Percentiles rank a stretch among this genome's conserved stretches.
These are phyloP conservation scores for Ophiobolus disseminans DNA, from an alignment of 2,329 filamentous ascomycete genomes.

Conservation along the genomic window DNA sequence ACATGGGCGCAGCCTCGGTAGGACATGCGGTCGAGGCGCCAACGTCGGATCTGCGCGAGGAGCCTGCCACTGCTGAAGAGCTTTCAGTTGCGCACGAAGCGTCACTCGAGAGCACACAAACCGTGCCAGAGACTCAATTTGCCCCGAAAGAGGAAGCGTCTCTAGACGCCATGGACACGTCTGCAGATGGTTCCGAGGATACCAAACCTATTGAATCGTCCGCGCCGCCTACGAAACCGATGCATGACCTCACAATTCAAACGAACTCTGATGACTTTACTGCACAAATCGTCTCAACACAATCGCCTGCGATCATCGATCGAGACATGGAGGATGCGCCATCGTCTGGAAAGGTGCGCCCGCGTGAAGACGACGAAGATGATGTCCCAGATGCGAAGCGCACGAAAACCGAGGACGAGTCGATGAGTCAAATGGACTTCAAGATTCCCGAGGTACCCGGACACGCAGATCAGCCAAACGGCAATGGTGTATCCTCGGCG, in stretches of 20 bases:
- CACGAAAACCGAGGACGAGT: conserved; percentile 69
- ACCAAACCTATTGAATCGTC: conserved; percentile 17
- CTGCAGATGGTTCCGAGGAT: conserved; percentile 22
- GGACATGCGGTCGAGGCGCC: conserved; percentile 52
- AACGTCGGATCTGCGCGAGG: conserved; percentile 46
- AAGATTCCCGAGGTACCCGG: conserved; percentile 54
- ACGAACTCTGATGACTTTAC: conserved; percentile 24
- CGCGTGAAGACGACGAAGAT: conserved; percentile 66
- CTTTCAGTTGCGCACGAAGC: conserved; percentile 23
- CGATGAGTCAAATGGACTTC: conserved; percentile 47
- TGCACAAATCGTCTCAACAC: conserved; percentile 20
- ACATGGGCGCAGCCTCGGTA: conserved; percentile 36
- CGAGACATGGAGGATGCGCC: conserved; percentile 50
- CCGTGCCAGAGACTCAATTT: conserved; percentile 41
- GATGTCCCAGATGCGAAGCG: conserved; percentile 75
- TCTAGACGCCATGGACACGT: conserved; percentile 39
- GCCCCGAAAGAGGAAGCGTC: conserved; percentile 15
- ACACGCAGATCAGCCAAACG: conserved; percentile 39
- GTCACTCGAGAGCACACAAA: conserved; percentile 35
- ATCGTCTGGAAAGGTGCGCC: conserved; percentile 62
- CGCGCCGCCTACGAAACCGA: conserved; percentile 40
- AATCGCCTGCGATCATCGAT: conserved; percentile 37
- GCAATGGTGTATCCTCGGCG: conserved; percentile 24
- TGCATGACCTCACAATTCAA: conserved; percentile 43
- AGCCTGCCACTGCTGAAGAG: conserved; percentile 22